Conservation (phyloP, 1,139 yeast genomes). For the Pichia norvegensis region DNA sequence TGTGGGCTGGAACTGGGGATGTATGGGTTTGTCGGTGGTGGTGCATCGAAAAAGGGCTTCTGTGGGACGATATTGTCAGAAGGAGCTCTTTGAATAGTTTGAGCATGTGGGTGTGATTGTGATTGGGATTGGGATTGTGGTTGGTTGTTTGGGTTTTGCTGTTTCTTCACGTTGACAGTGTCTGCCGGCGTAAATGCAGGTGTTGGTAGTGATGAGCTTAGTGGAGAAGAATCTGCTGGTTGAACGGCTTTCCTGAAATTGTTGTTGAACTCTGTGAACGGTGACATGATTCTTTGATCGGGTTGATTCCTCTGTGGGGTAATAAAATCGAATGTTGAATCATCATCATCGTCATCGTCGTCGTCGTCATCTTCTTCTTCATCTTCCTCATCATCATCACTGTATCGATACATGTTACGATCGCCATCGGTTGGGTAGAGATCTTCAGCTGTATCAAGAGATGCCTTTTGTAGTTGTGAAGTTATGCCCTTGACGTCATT, state of each 20-base stretch:
- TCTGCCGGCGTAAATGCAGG: not conserved
- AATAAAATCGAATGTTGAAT: conserved; percentile 10
- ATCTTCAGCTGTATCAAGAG: conserved; percentile 2
- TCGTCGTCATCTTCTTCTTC: conserved; percentile 5
- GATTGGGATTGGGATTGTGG: conserved; percentile 1
- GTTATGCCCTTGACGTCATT: not conserved
- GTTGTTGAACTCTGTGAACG: conserved; percentile 45
- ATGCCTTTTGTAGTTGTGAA: not conserved
- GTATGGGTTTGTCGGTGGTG: conserved; percentile 12
- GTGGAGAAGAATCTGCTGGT: conserved; percentile 5
- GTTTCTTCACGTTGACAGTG: not conserved
- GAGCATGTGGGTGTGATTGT: not conserved
- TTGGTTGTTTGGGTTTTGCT: not conserved
- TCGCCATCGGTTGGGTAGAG: conserved; percentile 11
- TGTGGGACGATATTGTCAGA: conserved; percentile 4
- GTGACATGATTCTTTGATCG: conserved; percentile 30
- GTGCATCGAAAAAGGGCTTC: conserved; percentile 4
- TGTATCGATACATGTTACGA: conserved; percentile 1
- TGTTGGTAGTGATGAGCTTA: not conserved
- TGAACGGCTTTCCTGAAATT: conserved; percentile 33
- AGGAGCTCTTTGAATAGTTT: conserved; percentile 2
- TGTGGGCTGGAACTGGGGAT: conserved; percentile 6
- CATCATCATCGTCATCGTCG: conserved; percentile 9
- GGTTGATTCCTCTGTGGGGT: conserved; percentile 6
- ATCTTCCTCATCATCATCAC: conserved; percentile 7